A percentile compares a stretch with the other conserved stretches of the same genome.
phyloP scores from a whole-genome alignment of 306 rosid genomes.

The Corylus avellana region DNA sequence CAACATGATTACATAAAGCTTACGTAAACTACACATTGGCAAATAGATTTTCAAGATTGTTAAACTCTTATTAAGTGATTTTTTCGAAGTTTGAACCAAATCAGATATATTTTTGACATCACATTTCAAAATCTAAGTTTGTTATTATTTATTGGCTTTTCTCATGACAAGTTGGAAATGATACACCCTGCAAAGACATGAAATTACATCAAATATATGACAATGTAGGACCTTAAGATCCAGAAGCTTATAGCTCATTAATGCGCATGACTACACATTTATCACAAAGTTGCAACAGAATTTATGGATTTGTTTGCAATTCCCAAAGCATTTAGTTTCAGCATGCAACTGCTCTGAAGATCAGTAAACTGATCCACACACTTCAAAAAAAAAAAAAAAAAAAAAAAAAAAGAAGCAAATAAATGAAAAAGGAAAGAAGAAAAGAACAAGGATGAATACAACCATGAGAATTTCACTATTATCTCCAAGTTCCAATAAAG shows the following conservation, averaged over 20 bases:
- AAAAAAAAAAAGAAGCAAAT: not conserved
- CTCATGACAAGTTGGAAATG: not conserved
- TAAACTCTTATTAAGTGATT: not conserved
- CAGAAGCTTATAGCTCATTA: not conserved
- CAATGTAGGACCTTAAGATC: not conserved
- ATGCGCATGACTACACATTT: not conserved
- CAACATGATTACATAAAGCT: not conserved
- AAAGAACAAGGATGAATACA: not conserved
- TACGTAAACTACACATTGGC: not conserved
- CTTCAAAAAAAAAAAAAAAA: not conserved
- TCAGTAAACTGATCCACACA: not conserved
- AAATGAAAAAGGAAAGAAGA: not conserved
- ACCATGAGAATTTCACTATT: conserved; percentile 10
- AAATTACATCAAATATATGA: not conserved
- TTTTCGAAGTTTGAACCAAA: not conserved
- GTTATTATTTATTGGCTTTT: not conserved
- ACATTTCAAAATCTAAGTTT: not conserved
- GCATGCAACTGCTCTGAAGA: conserved; percentile 4
- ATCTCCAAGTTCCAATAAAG: conserved; percentile 10
- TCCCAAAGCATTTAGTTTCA: not conserved
- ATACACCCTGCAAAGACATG: not conserved
- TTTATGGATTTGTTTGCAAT: not conserved
- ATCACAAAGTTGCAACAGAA: not conserved
- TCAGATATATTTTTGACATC: not conserved
- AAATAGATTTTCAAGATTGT: not conserved